A percentile compares a stretch with the other conserved stretches of the same genome.
Conservation (phyloP, 2,329 filamentous ascomycete species). For the Trichoderma atrobrunneum region DNA sequence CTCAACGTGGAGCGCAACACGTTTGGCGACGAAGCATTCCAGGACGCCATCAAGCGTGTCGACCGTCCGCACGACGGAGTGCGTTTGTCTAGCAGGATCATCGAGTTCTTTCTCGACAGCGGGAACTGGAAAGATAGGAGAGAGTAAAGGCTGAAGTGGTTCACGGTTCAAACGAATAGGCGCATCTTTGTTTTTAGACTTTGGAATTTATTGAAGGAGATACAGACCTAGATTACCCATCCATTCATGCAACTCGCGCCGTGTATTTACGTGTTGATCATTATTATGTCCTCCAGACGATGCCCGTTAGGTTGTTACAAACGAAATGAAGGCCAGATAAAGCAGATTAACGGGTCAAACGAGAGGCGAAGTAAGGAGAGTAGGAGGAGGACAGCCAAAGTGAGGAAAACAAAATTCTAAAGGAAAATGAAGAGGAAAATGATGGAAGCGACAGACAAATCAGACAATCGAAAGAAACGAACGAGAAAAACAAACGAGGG, state of each 20-base stretch:
- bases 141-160: background rate
- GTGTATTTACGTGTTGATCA: background rate
- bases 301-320: background rate
- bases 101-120: constrained; percentile 24
- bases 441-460: too few species aligned
- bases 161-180: background rate
- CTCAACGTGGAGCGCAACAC: constrained; percentile 30
- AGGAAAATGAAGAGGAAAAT: background rate
- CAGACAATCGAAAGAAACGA: too few species aligned
- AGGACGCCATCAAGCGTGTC: constrained; percentile 29
- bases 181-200: background rate
- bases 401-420: background rate
- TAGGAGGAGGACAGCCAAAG: background rate
- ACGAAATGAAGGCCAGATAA: background rate
- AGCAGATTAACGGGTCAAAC: background rate
- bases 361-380: background rate
- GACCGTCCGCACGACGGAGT: constrained; percentile 29
- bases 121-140: constrained; percentile 7
- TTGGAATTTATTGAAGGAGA: background rate
- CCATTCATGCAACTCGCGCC: background rate
- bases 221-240: background rate
- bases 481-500: too few species aligned
- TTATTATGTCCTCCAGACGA: background rate
- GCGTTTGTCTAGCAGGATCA: constrained; percentile 28
- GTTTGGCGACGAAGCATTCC: constrained; percentile 29